Evolutionary conservation across 352 stramenopile species (phyloP), one percentile per base, ranked within the genome.

Genomic region (Pythium aphanidermatum): DNA sequence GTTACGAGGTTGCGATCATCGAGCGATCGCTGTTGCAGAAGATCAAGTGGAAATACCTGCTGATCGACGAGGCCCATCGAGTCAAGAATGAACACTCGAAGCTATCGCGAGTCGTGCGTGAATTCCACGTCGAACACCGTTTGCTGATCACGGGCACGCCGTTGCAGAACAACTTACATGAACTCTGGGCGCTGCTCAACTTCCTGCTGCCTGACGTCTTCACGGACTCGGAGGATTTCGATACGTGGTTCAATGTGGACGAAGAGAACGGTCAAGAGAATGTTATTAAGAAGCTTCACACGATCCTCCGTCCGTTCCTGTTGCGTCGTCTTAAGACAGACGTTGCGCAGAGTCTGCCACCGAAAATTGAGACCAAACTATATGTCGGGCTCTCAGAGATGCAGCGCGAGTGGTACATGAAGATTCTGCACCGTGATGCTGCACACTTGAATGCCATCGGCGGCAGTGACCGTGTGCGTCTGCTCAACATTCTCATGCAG

Each of bases 121-220:
- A 92, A 53, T 95, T 92, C 54, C 95, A 97, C 28, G 76, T 98
- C 19, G 96, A 95, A 51, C 96, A 98, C 58, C 96, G 87, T 11
- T 69, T 96, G 52, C 63, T 97, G 20, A 96, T 97, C 60, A 99
- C 96, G 0, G 97, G 97, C 46, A 99, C 97, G 21, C 97, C 97
- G 28, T 65, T 99, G 32, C 96, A 99, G 70, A 99, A 99, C 74
- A 99, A 99, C 61, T 74, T 99, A 37, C 96, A 98, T 60, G 97
- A 99, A 72, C 76, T 99, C 3, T 99, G 97, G 97, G 96, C 97
- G 16, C 65, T 99, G 51, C 74, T 99, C n/a, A 99, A 99, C 74
- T 99, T 99, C 66, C 74, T 99, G 30, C 80, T 99, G 41, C 84
- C 76, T 0, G 71, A 74, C 35, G 69, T 90, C 26, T 99, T 99